phyloP scores from a whole-genome alignment of 2,329 filamentous ascomycete species.

The Fusarium incarnatum region DNA sequence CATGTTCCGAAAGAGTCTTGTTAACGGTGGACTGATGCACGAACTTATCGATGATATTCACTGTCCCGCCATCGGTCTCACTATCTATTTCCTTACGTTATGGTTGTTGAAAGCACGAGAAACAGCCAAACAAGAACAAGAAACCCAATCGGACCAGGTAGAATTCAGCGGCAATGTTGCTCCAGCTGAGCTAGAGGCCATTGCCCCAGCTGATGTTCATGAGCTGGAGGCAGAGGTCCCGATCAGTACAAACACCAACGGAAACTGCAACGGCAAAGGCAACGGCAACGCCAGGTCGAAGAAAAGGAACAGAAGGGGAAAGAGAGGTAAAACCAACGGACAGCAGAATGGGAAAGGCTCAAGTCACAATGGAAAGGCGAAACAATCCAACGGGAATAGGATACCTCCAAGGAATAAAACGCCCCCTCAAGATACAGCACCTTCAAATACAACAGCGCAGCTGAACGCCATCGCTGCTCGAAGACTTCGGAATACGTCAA shows the following conservation, averaged over 20 bases:
- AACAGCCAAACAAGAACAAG: neutral
- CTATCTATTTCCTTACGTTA: slow-evolving; percentile 8
- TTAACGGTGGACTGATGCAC: neutral
- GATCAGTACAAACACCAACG: neutral
- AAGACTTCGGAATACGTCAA: neutral
- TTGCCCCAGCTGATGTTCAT: neutral
- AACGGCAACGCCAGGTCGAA: neutral
- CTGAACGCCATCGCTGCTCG: neutral
- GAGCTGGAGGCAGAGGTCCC: neutral
- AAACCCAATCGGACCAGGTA: neutral
- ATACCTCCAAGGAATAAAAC: neutral
- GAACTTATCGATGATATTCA: neutral
- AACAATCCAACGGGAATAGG: neutral
- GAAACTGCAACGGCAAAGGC: neutral
- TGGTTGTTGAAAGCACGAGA: neutral
- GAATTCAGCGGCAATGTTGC: neutral
- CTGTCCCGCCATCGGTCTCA: slow-evolving; percentile 8
- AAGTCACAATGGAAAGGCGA: neutral
- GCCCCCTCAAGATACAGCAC: neutral
- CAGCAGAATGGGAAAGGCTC: neutral
- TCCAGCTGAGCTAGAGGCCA: neutral
- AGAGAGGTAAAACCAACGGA: neutral
- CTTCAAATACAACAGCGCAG: neutral
- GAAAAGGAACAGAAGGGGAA: neutral
- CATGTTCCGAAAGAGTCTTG: slow-evolving; percentile 7